These are phyloP conservation scores for Sphaceloma murrayae DNA, from an alignment of 2,329 filamentous ascomycete genomes.

Conservation along the genomic window DNA sequence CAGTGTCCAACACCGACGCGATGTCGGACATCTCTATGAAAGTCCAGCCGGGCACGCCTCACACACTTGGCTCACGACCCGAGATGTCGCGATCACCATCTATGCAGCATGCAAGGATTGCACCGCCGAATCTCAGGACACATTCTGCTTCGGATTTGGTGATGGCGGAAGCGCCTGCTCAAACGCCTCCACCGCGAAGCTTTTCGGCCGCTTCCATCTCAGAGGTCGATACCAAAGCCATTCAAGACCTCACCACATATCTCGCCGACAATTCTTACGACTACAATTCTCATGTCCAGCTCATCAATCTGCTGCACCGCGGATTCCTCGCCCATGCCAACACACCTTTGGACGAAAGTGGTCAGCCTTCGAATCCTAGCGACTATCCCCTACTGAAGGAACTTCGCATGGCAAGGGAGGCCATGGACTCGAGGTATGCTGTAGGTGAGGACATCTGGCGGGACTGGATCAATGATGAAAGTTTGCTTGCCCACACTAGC, in stretches of 20 bases:
- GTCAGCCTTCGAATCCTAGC: constrained; percentile 28
- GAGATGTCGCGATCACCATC: constrained; percentile 35
- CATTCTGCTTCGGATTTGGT: constrained; percentile 35
- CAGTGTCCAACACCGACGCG: constrained; percentile 40
- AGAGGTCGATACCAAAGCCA: constrained; percentile 34
- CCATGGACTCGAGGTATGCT: constrained; percentile 55
- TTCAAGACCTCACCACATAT: constrained; percentile 36
- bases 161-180: constrained; percentile 39
- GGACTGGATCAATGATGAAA: constrained; percentile 65
- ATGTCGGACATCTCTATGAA: constrained; percentile 28
- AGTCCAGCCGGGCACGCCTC: constrained; percentile 4
- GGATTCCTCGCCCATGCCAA: constrained; percentile 37
- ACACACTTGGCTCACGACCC: constrained; percentile 31
- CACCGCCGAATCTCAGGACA: constrained; percentile 15
- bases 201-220: constrained; percentile 37
- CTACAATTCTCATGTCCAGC: constrained; percentile 39
- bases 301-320: constrained; percentile 41
- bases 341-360: constrained; percentile 8
- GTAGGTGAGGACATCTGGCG: constrained; percentile 70
- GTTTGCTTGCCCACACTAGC: constrained; percentile 49
- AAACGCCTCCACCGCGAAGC: constrained; percentile 34
- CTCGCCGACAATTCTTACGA: constrained; percentile 41
- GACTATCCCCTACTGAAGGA: constrained; percentile 38
- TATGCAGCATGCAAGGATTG: constrained; percentile 14
- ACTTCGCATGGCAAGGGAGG: constrained; percentile 43